Conservation (phyloP, 176 grass and related monocot species). For the Pharus latifolius region DNA sequence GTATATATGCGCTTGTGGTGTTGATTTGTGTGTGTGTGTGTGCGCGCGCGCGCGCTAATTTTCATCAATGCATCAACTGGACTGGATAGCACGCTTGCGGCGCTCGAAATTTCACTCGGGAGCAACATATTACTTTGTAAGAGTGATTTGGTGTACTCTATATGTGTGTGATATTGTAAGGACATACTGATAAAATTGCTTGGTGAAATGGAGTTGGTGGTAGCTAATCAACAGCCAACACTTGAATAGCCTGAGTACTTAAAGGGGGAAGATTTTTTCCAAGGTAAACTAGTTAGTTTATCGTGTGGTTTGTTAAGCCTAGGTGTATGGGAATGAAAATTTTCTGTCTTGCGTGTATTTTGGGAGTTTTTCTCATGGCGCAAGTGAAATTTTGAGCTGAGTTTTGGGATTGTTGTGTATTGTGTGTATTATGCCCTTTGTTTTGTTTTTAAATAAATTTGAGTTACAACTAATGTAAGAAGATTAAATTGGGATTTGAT, state of each 20-base stretch:
- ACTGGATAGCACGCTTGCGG: too few relatives aligned
- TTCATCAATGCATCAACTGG: neutral
- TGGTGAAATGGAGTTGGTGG: too few relatives aligned
- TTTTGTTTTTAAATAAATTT: neutral
- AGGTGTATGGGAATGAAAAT: neutral
- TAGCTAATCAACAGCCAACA: too few relatives aligned
- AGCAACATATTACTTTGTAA: too few relatives aligned
- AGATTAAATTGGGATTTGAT: conserved; percentile 83
- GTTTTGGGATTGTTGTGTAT: neutral
- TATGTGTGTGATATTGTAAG: too few relatives aligned
- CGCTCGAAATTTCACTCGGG: too few relatives aligned
- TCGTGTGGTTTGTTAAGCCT: neutral
- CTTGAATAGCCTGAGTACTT: too few relatives aligned
- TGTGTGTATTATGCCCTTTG: neutral
- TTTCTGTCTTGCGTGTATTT: neutral
- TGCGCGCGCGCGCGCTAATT: neutral
- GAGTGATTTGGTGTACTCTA: too few relatives aligned
- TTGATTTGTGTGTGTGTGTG: neutral
- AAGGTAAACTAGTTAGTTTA: neutral
- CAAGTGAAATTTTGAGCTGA: neutral
- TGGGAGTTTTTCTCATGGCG: neutral
- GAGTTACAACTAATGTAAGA: conserved; percentile 14
- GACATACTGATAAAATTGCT: too few relatives aligned
- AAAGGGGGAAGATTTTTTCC: too few relatives aligned
- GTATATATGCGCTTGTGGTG: neutral